Percentiles rank a stretch among this genome's conserved stretches.
Evolutionary conservation across 1,284 basidiomycete genomes (phyloP).

Genomic region (Cutaneotrichosporon sp.): DNA sequence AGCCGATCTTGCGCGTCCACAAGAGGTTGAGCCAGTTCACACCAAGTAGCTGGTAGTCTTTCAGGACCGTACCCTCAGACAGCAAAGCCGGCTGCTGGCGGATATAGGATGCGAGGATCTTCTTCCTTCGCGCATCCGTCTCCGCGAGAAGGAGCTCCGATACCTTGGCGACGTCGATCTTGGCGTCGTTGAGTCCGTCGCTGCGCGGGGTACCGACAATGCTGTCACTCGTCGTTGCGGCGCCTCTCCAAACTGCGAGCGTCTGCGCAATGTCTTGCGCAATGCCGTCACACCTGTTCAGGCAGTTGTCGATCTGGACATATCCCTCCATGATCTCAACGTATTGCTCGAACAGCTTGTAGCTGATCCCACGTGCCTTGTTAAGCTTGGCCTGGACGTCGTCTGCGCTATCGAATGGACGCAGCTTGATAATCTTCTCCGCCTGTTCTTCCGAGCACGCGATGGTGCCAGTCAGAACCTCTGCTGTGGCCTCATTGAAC

Average conservation of each 20-base stretch:
- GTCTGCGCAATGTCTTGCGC: slow-evolving; percentile 59
- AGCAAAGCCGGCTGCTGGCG: slow-evolving; percentile 69
- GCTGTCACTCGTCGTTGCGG: slow-evolving; percentile 40
- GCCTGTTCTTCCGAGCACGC: slow-evolving; percentile 83
- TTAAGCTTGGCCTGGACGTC: slow-evolving; percentile 71
- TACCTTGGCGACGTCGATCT: slow-evolving; percentile 44
- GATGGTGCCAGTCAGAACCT: slow-evolving; percentile 79
- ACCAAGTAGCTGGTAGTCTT: slow-evolving; percentile 96
- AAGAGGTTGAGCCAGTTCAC: slow-evolving; percentile 94
- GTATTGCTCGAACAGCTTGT: slow-evolving; percentile 85
- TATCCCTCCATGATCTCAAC: slow-evolving; percentile 84
- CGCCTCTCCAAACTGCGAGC: slow-evolving; percentile 71
- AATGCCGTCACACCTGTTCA: slow-evolving; percentile 81
- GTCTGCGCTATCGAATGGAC: slow-evolving; percentile 74
- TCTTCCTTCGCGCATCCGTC: slow-evolving; percentile 33
- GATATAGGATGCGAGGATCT: slow-evolving; percentile 54
- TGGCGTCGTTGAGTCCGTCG: slow-evolving; percentile 45
- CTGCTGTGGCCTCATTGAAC: slow-evolving; percentile 71
- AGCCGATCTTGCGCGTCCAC: slow-evolving; percentile 74
- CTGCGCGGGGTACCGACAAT: slow-evolving; percentile 40
- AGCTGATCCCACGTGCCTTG: slow-evolving; percentile 87
- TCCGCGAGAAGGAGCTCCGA: slow-evolving; percentile 40
- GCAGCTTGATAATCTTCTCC: slow-evolving; percentile 66
- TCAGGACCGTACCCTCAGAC: slow-evolving; percentile 67
- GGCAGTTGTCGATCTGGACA: slow-evolving; percentile 79